Base-by-base conservation (phyloP, 2,329 filamentous ascomycete species). In the Penicillium digitatum region DNA sequence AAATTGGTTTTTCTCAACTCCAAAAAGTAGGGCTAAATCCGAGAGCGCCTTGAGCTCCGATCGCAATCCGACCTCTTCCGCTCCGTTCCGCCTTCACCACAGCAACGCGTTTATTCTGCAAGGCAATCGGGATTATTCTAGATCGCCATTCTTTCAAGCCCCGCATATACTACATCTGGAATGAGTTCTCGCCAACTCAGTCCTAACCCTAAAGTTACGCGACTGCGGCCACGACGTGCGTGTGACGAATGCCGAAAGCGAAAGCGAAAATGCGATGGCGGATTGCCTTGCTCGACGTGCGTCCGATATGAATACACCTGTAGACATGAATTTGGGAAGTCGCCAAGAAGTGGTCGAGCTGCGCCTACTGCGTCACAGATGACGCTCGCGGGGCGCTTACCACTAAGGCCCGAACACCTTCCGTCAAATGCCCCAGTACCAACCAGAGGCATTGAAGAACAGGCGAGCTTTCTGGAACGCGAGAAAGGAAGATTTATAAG, bases 281-380 rank as follows among this genome's bases (percentile, higher is more conserved):
- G 56, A 29, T 22, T 59, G 7, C 60, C 60, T 20, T 62, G 60
- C 48, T 59, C 56, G 45, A 47, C 60, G 32, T 62, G 60, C 18
- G 20, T 54, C 54, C 58, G 60, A 6, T 62, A 62, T 40, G 54
- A 39, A 24, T 61, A 62, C 20, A 50, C 57, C 11, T 62, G 60
- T 32, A 37, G 52, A 50, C 61, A 59, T 45, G 54, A 55, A 22
- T 45, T 27, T 58, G 70, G 18, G 71, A 69, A 45, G 62, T 70
- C 46, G 68, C 66, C 5, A 62, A 40, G 38, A 26, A 62, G 10
- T 63, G 70, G 34, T 70, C 69, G 20, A 65, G 69, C 3, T 62
- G 72, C 44, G 70, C 69, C 7, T 72, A 72, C 38, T 68, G 12
- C 14, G 8, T 14, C 22, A 8, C 38, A 14, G 11, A 40, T 40